phyloP scores from a whole-genome alignment of 225 moss, liverwort and hornwort species.

The Ulota crispa region DNA sequence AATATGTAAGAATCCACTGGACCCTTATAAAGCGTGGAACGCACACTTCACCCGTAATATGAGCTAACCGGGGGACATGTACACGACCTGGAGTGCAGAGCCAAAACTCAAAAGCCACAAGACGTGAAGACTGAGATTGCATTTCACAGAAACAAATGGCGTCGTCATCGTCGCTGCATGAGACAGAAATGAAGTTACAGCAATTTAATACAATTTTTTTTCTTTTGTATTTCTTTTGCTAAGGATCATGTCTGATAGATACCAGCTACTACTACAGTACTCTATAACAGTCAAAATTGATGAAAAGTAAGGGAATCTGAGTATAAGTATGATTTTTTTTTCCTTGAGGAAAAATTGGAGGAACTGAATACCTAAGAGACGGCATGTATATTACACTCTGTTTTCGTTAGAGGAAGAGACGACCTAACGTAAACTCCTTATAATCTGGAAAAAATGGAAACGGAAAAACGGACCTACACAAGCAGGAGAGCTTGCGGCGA shows the following conservation, averaged over 20 bases:
- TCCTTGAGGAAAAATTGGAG: slow-evolving; percentile 14
- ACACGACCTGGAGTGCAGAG: no score
- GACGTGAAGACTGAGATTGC: not conserved
- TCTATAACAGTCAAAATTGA: slow-evolving; percentile 18
- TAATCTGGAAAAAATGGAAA: not conserved
- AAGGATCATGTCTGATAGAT: slow-evolving; percentile 8
- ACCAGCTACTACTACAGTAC: slow-evolving; percentile 10
- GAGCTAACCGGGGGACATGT: no score
- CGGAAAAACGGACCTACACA: not conserved
- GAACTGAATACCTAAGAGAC: slow-evolving; percentile 6
- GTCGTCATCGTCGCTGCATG: not conserved
- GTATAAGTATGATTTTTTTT: not conserved
- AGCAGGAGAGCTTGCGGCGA: not conserved
- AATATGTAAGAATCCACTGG: no score
- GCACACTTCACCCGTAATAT: no score
- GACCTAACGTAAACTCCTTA: not conserved
- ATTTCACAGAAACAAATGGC: no score
- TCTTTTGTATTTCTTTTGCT: not conserved
- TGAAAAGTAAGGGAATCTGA: slow-evolving; percentile 18
- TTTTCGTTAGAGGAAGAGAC: not conserved
- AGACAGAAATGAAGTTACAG: not conserved
- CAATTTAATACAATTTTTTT: slow-evolving; percentile 1
- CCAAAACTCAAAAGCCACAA: not conserved
- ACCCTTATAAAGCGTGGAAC: no score
- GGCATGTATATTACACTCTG: slow-evolving; percentile 33